Percentiles rank a stretch among this genome's conserved stretches.
phyloP scores from a whole-genome alignment of 768 basidiomycete genomes.

The Podaxis rugospora region DNA sequence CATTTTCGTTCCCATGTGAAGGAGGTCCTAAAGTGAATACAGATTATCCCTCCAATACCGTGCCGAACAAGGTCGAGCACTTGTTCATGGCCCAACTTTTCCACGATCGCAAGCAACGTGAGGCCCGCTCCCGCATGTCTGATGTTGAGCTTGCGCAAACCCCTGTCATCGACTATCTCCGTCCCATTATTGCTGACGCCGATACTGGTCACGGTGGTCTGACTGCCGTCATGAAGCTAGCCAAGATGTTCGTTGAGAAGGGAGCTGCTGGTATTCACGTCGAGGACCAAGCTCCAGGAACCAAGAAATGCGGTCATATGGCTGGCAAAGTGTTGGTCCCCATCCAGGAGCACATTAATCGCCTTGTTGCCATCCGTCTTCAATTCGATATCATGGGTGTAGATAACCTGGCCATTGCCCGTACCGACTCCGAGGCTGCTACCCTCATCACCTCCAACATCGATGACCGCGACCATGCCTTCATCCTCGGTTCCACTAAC shows the following conservation, averaged over 20 bases:
- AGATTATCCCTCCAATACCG: constrained; percentile 99
- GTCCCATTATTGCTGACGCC: constrained; percentile 93
- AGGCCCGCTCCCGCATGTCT: constrained; percentile 66
- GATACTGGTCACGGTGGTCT: constrained; percentile 98
- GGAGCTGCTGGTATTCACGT: constrained; percentile 98
- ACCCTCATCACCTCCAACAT: constrained; percentile 96
- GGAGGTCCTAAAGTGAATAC: neutral
- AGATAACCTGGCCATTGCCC: constrained; percentile 86
- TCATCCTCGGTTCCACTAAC: constrained; percentile 93
- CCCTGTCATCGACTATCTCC: constrained; percentile 81
- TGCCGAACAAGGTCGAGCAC: constrained; percentile 98
- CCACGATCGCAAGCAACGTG: constrained; percentile 96
- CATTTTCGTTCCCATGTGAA: neutral
- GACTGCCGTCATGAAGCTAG: constrained; percentile 97
- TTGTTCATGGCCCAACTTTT: constrained; percentile 97
- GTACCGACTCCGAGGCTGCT: constrained; percentile 97
- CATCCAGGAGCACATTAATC: constrained; percentile 96
- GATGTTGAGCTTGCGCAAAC: constrained; percentile 68
- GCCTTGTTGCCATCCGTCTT: constrained; percentile 92
- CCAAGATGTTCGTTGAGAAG: constrained; percentile 98
- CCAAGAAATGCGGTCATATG: constrained; percentile 96
- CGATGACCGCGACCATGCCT: constrained; percentile 94
- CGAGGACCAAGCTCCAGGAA: constrained; percentile 96
- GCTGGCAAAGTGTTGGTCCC: constrained; percentile 96
- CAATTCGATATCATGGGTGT: constrained; percentile 99